Base-by-base conservation (phyloP, 371 early-diverging fungal genomes). In the Capniomyces stellatus region DNA sequence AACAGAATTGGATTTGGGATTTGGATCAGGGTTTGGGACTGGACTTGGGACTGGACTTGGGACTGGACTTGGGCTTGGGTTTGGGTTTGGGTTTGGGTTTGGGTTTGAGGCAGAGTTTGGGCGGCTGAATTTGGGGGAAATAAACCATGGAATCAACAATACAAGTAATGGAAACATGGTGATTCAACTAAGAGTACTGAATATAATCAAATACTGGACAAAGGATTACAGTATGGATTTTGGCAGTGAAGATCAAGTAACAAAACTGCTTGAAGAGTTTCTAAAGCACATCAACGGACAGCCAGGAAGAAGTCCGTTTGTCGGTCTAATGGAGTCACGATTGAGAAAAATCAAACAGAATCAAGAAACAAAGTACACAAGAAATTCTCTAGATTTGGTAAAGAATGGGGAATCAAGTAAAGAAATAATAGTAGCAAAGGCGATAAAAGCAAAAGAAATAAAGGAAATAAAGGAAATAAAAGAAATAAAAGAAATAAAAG, bases 171-270 rank as follows among this genome's bases (percentile, higher is more conserved):
- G 72, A 61, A 59, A 58, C 18, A 63, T 63, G 2, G 71, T 76
- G 46, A 58, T 75, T 19, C 77, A 79, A 58, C 67, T 78, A 23
- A 66, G 75, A 4, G 64, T 78, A 0, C 67, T 79, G 41, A 77
- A 78, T 63, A 69, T 75, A 3, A 67, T 79, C 59, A 77, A 78
- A 58, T 73, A 75, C 60, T 79, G 80, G 80, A 67, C 75, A 29
- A 70, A 75, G 46, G 52, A 50, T 23, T 72, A 77, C 51, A 69
- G 70, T 18, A 63, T 66, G 46, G 76, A 76, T 55, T 74, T 79
- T 43, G 55, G 61, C 12, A 30, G 61, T 18, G 64, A 66, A 55
- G 54, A 62, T 8, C 56, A 56, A 3, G 62, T 77, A 2, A 57
- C 60, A 0, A 60, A 64, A 3, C 52, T 78, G 42, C 47, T 72